A percentile compares a stretch with the other conserved stretches of the same genome.
These are phyloP conservation scores for Podaxis pistillaris DNA, from an alignment of 768 basidiomycete genomes.

Conservation along the genomic window DNA sequence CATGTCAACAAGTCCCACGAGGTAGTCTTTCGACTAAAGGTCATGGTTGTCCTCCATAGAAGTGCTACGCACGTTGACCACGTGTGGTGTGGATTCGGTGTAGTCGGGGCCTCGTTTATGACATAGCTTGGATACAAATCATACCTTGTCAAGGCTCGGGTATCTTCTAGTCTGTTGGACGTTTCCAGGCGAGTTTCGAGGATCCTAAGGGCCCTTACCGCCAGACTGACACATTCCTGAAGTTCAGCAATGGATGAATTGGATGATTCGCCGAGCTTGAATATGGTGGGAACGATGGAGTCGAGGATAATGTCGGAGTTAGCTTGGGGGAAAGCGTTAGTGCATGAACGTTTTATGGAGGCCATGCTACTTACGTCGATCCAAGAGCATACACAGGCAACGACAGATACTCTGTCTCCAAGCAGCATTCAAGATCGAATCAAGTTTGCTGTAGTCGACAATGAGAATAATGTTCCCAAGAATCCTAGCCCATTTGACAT, in stretches of 20 bases:
- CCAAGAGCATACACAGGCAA: slow-evolving; percentile 1
- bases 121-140: background rate
- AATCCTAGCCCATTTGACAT: slow-evolving; percentile 62
- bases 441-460: slow-evolving; percentile 49
- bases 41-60: slow-evolving; percentile 10
- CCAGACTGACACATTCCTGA: background rate
- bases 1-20: slow-evolving; percentile 8
- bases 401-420: slow-evolving; percentile 10
- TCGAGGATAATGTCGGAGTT: background rate
- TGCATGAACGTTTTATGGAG: too few relatives aligned
- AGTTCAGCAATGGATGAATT: background rate
- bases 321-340: background rate
- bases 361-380: background rate
- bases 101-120: background rate
- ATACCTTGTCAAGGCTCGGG: background rate
- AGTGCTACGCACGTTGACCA: slow-evolving; percentile 6
- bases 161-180: background rate
- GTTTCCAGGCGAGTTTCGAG: background rate
- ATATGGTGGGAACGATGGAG: background rate
- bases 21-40: background rate
- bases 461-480: slow-evolving; percentile 61
- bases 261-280: background rate
- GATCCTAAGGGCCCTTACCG: background rate
- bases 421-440: slow-evolving; percentile 16
- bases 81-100: background rate